Evolutionary conservation across 768 basidiomycete species (phyloP).

Genomic region (Rhizopogon sp.): DNA sequence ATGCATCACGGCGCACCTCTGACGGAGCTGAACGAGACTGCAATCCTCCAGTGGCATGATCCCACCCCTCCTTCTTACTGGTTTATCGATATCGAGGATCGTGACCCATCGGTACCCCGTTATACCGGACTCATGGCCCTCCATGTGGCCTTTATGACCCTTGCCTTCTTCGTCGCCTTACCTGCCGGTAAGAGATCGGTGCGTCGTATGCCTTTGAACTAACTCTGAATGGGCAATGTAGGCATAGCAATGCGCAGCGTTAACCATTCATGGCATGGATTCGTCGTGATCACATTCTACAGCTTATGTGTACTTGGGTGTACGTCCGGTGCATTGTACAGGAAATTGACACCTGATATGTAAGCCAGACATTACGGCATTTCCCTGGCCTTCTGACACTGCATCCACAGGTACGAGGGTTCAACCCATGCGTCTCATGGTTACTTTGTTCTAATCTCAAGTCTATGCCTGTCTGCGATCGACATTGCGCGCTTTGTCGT

Average conservation of each 20-base stretch:
- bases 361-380: slow-evolving; percentile 33
- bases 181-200: slow-evolving; percentile 58
- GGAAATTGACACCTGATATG: slow-evolving; percentile 79
- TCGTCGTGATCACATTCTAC: slow-evolving; percentile 63
- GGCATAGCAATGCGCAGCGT: slow-evolving; percentile 79
- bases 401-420: slow-evolving; percentile 57
- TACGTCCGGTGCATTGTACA: slow-evolving; percentile 64
- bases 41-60: slow-evolving; percentile 56
- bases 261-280: slow-evolving; percentile 57
- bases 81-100: slow-evolving; percentile 67
- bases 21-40: slow-evolving; percentile 72
- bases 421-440: slow-evolving; percentile 61
- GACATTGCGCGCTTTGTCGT: slow-evolving; percentile 49
- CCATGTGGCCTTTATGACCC: slow-evolving; percentile 68
- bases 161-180: slow-evolving; percentile 80
- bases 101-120: slow-evolving; percentile 35
- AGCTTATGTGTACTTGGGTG: slow-evolving; percentile 57
- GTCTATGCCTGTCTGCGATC: slow-evolving; percentile 39
- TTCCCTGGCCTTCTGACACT: slow-evolving; percentile 9
- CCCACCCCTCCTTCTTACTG: slow-evolving; percentile 81
- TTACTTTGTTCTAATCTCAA: slow-evolving; percentile 46
- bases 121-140: slow-evolving; percentile 68
- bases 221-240: slow-evolving; percentile 23
- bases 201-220: background rate
- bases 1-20: slow-evolving; percentile 46